Evolutionary conservation across 129 eudicot species (phyloP), one percentile per base, ranked within the genome.

Genomic region (Tagetes erecta): DNA sequence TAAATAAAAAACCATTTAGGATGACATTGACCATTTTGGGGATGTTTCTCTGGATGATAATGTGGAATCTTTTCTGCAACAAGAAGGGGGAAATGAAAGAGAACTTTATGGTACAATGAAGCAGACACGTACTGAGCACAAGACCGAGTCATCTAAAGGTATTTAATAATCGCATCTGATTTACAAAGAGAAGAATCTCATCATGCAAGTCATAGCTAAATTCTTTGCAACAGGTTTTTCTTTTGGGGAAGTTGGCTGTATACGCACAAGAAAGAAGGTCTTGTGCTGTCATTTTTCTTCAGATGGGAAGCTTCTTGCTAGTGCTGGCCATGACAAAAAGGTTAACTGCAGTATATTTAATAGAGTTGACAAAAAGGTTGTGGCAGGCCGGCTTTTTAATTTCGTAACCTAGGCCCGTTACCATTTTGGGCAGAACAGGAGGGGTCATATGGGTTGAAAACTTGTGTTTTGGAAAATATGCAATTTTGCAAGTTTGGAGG

Each of bases 281-380:
- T 88, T 95, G 74, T 90, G 97, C 82, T 94, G 98, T 74, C 97
- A 94, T 75, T 94, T 94, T 64, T 94, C 98, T 76, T 88, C 96
- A 5, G 98, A 94, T 76, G 97, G 98, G 81, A 94, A 94, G 83
- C 78, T 86, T 84, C 83, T 94, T 36, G 98, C 97, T 78, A 94
- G 97, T 88, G 98, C 96, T 6, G 98, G 98, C 53, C 96, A 94
- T 78, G 98, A 94, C 86, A 88, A 86, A 83, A 94, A 88, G 97
- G 98, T 88, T 78, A 64, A 51, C 39, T 34, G 65, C 65, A 38
- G 39, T 3, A 37, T 71, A 71, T 27, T 0, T 20, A 1, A 0
- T n/a, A 12, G 40, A 49, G 41, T 46, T 51, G 63, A 70, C 64
- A 35, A 70, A 36, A 50, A n/a, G 62, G 44, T 50, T 11, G 9